Evolutionary conservation across 805 yeast genomes (phyloP), one percentile per base, ranked within the genome.

Genomic region (Nakazawaea pomicola): DNA sequence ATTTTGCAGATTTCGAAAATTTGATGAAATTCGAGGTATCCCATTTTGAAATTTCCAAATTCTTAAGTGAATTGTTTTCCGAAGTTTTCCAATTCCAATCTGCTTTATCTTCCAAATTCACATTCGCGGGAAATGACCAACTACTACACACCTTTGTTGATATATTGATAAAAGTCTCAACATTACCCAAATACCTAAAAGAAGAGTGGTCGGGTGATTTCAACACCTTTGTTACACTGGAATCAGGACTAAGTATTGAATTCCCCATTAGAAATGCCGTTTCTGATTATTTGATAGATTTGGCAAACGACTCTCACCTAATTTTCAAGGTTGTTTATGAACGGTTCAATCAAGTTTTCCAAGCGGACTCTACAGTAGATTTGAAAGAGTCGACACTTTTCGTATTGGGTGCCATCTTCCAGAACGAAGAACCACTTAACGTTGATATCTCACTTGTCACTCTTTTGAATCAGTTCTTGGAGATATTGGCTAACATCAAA

Each of bases 181-280:
- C 58, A 9, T 51, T 80, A 10, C 68, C 82, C 2, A 44, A 51
- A 1, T 70, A 65, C 4, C 58, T 64, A 0, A 57, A 63, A 23
- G 72, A 67, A 27, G 71, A 69, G 4, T 85, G 81, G 69, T 56
- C 59, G 3, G 65, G 62, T 2, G 90, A 89, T 53, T 73, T 78
- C 53, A 87, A 89, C 52, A 60, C 58, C 3, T 88, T 77, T 56
- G 84, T 87, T 5, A 74, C 89, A 2, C 82, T 77, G 27, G 89
- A 85, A 43, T 69, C 86, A 2, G 96, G 88, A 1, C 67, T 89
- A 24, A 62, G 80, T 0, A 62, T 80, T 0, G 74, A 72, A 4
- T 59, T 61, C 8, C 58, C 72, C 2, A 72, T 80, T 1, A 72
- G 98, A 40, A 83, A 79, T 36, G 71, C 83, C 0, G 63, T 80